Conservation (phyloP, 1,139 yeast genomes). For the Meyerozyma smithsonii region DNA sequence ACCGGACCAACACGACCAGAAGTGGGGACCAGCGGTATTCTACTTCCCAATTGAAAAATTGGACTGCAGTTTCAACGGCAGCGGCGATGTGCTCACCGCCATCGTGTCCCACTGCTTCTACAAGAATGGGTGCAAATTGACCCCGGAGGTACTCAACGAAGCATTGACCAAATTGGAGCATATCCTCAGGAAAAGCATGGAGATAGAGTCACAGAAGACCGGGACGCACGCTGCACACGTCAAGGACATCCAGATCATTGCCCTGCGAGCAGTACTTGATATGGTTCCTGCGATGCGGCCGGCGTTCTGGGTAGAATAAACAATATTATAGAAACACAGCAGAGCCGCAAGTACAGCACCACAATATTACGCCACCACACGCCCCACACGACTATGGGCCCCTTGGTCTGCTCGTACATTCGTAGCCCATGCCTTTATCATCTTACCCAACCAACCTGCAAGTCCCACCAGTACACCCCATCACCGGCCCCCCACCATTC, state of each 20-base stretch:
- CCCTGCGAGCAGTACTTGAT: conserved; percentile 1
- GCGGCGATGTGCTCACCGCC: conserved; percentile 44
- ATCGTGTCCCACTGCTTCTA: conserved; percentile 32
- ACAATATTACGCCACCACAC: neutral
- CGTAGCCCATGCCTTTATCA: neutral
- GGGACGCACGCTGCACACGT: neutral
- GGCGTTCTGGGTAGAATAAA: neutral
- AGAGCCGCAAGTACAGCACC: too few relatives aligned
- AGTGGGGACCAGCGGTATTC: conserved; percentile 13
- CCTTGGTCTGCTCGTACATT: neutral
- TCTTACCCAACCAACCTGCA: neutral
- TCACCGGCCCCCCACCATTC: neutral
- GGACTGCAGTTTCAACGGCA: conserved; percentile 37
- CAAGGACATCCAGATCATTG: conserved; percentile 2
- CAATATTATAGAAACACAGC: neutral
- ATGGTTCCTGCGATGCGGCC: neutral
- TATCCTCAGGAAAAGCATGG: conserved; percentile 26
- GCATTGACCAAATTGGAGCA: conserved; percentile 26
- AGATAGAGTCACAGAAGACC: conserved; percentile 16
- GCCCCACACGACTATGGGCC: neutral
- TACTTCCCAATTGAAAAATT: conserved; percentile 29
- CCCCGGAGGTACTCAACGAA: conserved; percentile 23
- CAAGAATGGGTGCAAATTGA: conserved; percentile 16
- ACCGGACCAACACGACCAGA: neutral
- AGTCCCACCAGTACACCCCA: neutral